Conservation (phyloP, 345 rosid genomes). For the Brassica juncea region DNA sequence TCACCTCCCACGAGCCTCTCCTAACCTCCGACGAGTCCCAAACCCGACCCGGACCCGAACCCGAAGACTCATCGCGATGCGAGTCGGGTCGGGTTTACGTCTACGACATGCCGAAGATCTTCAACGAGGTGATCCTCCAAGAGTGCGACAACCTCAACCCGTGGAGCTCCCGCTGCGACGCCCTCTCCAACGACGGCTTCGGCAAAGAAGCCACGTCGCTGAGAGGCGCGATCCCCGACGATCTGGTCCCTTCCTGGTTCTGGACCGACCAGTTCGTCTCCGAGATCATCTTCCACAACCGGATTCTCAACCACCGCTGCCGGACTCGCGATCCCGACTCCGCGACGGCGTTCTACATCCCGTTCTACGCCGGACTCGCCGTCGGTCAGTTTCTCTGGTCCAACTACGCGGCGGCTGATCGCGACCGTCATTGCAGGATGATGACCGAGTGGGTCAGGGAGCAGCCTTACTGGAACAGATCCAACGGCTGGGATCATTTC, state of each 20-base stretch:
- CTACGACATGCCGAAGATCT: conserved; percentile 68
- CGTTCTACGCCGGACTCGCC: conserved; percentile 93
- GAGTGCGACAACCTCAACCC: conserved; percentile 77
- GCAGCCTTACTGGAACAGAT: conserved; percentile 65
- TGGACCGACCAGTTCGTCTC: conserved; percentile 90
- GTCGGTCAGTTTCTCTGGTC: conserved; percentile 81
- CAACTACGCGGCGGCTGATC: conserved; percentile 56
- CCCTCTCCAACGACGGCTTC: conserved; percentile 68
- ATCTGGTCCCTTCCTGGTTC: conserved; percentile 78
- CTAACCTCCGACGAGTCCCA: background rate
- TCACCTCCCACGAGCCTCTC: conserved; percentile 4
- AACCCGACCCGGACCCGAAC: conserved; percentile 8
- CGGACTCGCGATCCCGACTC: conserved; percentile 63
- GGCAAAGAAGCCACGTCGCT: conserved; percentile 62
- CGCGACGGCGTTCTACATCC: conserved; percentile 84
- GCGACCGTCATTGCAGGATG: conserved; percentile 71
- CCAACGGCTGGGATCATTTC: conserved; percentile 95
- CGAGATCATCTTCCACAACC: conserved; percentile 80
- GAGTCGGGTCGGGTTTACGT: conserved; percentile 65
- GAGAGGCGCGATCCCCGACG: conserved; percentile 53
- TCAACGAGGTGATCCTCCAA: conserved; percentile 63
- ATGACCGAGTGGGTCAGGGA: conserved; percentile 66
- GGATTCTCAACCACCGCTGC: conserved; percentile 73
- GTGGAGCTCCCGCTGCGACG: conserved; percentile 88
- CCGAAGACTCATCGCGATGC: conserved; percentile 40